Evolutionary conservation across 495 filamentous ascomycete species (phyloP).

Genomic region (Terfezia claveryi): DNA sequence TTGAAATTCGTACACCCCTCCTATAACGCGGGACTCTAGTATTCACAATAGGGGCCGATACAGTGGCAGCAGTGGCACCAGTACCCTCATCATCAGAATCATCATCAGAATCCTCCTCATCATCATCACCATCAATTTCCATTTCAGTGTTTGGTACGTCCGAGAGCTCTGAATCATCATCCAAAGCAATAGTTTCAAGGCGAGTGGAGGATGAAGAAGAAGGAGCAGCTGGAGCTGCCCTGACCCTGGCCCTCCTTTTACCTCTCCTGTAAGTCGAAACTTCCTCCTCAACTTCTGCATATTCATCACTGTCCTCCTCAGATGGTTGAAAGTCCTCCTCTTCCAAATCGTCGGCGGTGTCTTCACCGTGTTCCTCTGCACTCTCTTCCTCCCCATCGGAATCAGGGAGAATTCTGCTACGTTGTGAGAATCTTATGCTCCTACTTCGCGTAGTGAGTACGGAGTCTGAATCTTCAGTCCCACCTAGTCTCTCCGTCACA

Average conservation of each 20-base stretch:
- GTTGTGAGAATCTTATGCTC: slow-evolving; percentile 17
- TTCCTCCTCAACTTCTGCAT: slow-evolving; percentile 4
- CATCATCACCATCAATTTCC: background rate
- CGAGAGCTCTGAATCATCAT: no score
- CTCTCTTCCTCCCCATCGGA: slow-evolving; percentile 20
- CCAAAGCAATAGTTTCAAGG: no score
- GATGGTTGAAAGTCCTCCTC: slow-evolving; percentile 8
- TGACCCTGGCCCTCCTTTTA: slow-evolving; percentile 14
- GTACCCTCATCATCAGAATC: background rate
- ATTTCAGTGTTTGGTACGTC: background rate
- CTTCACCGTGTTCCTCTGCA: slow-evolving; percentile 4
- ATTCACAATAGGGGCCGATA: background rate
- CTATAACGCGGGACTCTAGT: background rate
- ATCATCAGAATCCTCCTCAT: slow-evolving; percentile 5
- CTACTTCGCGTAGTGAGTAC: background rate
- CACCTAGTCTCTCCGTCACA: background rate
- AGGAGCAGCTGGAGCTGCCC: slow-evolving; percentile 9
- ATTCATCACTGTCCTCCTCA: slow-evolving; percentile 11
- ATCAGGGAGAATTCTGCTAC: slow-evolving; percentile 2
- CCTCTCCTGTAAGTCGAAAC: slow-evolving; percentile 8
- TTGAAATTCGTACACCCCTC: slow-evolving; percentile 5
- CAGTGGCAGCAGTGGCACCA: background rate
- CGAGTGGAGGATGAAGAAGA: background rate
- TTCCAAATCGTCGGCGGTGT: slow-evolving; percentile 21
- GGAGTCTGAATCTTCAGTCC: background rate